Percentiles rank a stretch among this genome's conserved stretches.
These are phyloP conservation scores for Russula olivacea DNA, from an alignment of 768 basidiomycete species.

Conservation along the genomic window DNA sequence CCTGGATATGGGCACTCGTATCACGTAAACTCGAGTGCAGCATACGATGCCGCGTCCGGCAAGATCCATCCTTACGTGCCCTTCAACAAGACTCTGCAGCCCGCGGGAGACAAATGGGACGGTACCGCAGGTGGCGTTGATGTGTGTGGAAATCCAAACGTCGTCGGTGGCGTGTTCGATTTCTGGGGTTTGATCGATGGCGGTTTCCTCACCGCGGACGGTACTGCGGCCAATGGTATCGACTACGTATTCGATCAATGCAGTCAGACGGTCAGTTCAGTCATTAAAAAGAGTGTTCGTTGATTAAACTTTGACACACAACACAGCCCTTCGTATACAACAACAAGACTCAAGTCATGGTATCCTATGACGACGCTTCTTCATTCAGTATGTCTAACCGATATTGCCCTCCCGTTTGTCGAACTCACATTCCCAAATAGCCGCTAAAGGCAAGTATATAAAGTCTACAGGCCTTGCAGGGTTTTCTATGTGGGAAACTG, in stretches of 20 bases:
- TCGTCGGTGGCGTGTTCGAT: slow-evolving; percentile 49
- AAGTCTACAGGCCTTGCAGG: slow-evolving; percentile 33
- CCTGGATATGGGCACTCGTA: slow-evolving; percentile 80
- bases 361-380: slow-evolving; percentile 33
- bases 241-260: slow-evolving; percentile 39
- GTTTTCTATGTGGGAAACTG: slow-evolving; percentile 43
- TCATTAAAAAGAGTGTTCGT: not conserved
- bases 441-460: slow-evolving; percentile 42
- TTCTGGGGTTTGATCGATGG: slow-evolving; percentile 52
- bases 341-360: slow-evolving; percentile 29
- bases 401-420: not conserved
- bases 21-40: slow-evolving; percentile 34
- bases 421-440: slow-evolving; percentile 26
- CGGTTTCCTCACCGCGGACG: slow-evolving; percentile 45
- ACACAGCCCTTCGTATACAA: slow-evolving; percentile 35
- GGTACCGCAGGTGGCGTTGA: slow-evolving; percentile 41
- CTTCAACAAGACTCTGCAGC: slow-evolving; percentile 22
- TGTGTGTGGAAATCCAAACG: slow-evolving; percentile 47
- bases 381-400: slow-evolving; percentile 28
- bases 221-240: slow-evolving; percentile 43
- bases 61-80: slow-evolving; percentile 14
- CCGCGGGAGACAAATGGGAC: slow-evolving; percentile 44
- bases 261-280: slow-evolving; percentile 33
- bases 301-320: not conserved
- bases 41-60: slow-evolving; percentile 31